Evolutionary conservation across 805 yeast genomes (phyloP).

Genomic region (Pichia californica): DNA sequence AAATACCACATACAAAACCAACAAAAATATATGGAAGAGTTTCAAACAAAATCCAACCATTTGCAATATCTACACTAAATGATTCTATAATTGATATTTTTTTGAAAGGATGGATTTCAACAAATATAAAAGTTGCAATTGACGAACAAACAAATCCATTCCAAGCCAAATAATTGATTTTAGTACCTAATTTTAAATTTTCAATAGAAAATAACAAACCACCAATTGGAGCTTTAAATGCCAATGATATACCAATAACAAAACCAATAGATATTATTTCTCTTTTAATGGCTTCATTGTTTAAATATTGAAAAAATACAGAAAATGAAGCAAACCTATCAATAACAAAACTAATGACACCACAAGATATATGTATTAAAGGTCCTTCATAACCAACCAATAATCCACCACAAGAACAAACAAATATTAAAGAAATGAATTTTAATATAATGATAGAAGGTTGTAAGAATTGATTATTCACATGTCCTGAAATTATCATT

Average conservation of each 20-base stretch:
- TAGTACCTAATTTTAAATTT: constrained; percentile 56
- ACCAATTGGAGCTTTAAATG: constrained; percentile 83
- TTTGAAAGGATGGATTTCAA: constrained; percentile 43
- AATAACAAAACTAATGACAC: constrained; percentile 40
- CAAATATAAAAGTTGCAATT: constrained; percentile 57
- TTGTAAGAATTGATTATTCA: constrained; percentile 47
- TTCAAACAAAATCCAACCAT: constrained; percentile 69
- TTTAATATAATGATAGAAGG: constrained; percentile 48
- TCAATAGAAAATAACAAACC: constrained; percentile 79
- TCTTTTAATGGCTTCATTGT: constrained; percentile 55
- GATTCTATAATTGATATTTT: constrained; percentile 36
- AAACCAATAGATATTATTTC: constrained; percentile 69
- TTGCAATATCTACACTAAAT: constrained; percentile 60
- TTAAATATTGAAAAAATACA: constrained; percentile 8
- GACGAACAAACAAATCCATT: constrained; percentile 76
- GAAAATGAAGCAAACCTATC: constrained; percentile 21
- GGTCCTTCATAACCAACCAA: constrained; percentile 91
- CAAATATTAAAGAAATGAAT: constrained; percentile 50
- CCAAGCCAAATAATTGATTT: constrained; percentile 68
- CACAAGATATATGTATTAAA: constrained; percentile 69
- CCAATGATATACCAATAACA: constrained; percentile 80
- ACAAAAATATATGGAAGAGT: constrained; percentile 63
- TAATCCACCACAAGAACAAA: constrained; percentile 62
- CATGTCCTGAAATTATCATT: constrained; percentile 59
- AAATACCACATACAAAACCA: constrained; percentile 65